Base-by-base conservation (phyloP, 352 stramenopile species). In the Globisporangium apiculatum region DNA sequence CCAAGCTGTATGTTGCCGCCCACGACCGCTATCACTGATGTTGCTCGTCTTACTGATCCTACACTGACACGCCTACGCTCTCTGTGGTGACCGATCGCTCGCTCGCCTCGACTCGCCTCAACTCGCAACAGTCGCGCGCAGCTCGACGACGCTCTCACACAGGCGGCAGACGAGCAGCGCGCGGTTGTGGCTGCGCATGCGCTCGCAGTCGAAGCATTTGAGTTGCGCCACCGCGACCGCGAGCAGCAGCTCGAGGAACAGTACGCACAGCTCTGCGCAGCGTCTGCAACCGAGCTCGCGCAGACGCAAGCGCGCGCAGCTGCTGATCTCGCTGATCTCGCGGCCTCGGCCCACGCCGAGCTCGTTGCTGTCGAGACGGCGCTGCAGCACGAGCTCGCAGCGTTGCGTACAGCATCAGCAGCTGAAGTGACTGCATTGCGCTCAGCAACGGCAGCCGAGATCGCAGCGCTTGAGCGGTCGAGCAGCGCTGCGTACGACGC, bases 171-270 rank as follows among this genome's bases (percentile, higher is more conserved):
- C 24, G 24, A 31, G 24, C 24, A 31, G 24, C 24, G 24, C 24
- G 24, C 24, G 24, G 1, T 31, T 31, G 24, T 31, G 24, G 24
- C 24, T 31, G 24, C 24, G 24, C 7, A 49, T 0, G 63, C 68
- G 9, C 47, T 87, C 38, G 70, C 86, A 51, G 18, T 49, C 4
- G 24, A 71, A 63, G 14, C 71, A 71, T 31, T 31, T 31, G 24
- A 56, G 48, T 5, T 18, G 52, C 5, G 69, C 68, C 40, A 86
- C 52, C 57, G 61, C 9, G 62, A 50, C 0, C 75, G 69, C 61
- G 4, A 73, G 10, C 50, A 74, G 4, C 66, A 86, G 48, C 52
- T 86, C 5, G 58, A 73, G 17, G 46, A 69, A 18, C 55, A 31
- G 24, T 86, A 24, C 75, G 75, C 7, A 41, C 65, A 8, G 51